Base-by-base conservation (phyloP, 805 yeast species). In the Starmera pachycereana region DNA sequence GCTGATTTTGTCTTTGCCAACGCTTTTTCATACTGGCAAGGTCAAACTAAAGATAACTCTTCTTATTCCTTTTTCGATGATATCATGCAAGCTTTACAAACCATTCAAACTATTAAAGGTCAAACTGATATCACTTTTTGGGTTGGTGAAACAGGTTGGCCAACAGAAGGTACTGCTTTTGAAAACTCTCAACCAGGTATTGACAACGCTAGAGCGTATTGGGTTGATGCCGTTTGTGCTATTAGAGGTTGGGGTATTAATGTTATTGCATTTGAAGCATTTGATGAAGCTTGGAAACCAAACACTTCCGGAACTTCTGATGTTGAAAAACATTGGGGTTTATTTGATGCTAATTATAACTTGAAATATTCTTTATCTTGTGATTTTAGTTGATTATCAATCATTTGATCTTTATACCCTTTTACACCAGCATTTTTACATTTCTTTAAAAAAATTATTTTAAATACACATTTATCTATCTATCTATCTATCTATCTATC, bases 61-160 rank as follows among this genome's bases (percentile, higher is more conserved):
- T 77, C 95, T 13, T 85, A 76, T 73, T 87, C 96, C 3, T 90
- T 89, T 81, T 76, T 87, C 51, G 97, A 89, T 61, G 97, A 90
- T 63, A 86, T 90, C 63, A 88, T 89, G 96, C 97, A 90, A 73
- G 96, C 97, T 50, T 69, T 90, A 62, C 95, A 87, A 70, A 69
- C 72, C 45, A 77, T 90, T 55, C 96, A 90, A 73, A 69, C 86
- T 51, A 63, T 74, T 53, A 89, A 90, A 72, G 96, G 96, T 47
- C 66, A 82, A 44, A 80, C 90, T 43, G 89, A 87, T 64, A 74
- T 90, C 54, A 72, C 78, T 42, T 87, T 89, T 72, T 89, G 90
- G 88, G 92, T 88, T 55, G 96, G 97, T 63, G 96, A 89, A 71
- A 88, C 97, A 49, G 96, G 97, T 53, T 88, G 96, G 95, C 95